Evolutionary conservation across 2,329 filamentous ascomycete genomes (phyloP).

Genomic region (Pseudomassariella vexata): DNA sequence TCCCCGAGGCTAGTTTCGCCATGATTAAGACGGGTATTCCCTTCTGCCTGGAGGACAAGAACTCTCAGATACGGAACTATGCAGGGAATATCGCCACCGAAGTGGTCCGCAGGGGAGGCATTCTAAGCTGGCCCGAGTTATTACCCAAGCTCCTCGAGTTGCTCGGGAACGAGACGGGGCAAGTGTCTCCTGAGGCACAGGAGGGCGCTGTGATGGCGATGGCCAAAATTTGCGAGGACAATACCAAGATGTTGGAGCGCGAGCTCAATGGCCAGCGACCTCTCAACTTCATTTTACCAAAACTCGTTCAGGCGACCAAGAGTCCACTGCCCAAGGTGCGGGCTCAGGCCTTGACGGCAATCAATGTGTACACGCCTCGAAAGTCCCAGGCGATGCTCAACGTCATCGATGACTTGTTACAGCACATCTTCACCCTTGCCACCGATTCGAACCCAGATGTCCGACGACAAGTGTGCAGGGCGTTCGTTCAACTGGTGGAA

Average conservation of each 20-base stretch:
- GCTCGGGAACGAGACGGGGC: slow-evolving; percentile 66
- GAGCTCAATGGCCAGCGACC: slow-evolving; percentile 87
- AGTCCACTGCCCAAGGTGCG: slow-evolving; percentile 73
- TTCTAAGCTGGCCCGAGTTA: slow-evolving; percentile 87
- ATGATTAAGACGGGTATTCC: slow-evolving; percentile 79
- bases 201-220: slow-evolving; percentile 92
- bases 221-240: slow-evolving; percentile 95
- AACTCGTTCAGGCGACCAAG: slow-evolving; percentile 80
- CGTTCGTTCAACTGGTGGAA: slow-evolving; percentile 89
- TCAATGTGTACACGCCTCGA: slow-evolving; percentile 87
- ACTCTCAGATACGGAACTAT: slow-evolving; percentile 77
- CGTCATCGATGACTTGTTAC: slow-evolving; percentile 74
- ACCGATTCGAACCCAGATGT: slow-evolving; percentile 75
- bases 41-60: slow-evolving; percentile 73
- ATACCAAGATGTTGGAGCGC: slow-evolving; percentile 76
- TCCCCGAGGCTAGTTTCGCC: slow-evolving; percentile 65
- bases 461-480: slow-evolving; percentile 84
- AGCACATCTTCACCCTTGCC: slow-evolving; percentile 76
- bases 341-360: slow-evolving; percentile 70
- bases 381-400: slow-evolving; percentile 77
- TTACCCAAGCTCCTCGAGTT: slow-evolving; percentile 76
- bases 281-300: slow-evolving; percentile 81
- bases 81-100: slow-evolving; percentile 94
- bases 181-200: slow-evolving; percentile 65
- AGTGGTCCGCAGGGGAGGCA: slow-evolving; percentile 74